Conservation (phyloP, 306 rosid species). For the Fragaria nilgerrensis region DNA sequence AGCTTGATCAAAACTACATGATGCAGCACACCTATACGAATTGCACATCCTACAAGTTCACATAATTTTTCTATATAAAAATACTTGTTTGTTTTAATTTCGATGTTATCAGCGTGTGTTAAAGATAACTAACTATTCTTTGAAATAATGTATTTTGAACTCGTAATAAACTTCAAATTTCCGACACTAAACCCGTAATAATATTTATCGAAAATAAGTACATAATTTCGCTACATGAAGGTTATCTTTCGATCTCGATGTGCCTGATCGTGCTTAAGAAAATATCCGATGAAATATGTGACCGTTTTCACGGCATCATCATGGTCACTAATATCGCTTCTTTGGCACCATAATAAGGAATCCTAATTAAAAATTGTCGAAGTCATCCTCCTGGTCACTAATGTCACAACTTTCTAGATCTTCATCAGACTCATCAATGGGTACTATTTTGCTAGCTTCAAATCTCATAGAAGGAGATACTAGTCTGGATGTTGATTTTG, state of each 20-base stretch:
- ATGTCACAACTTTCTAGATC: slow-evolving; percentile 3
- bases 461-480: slow-evolving; percentile 48
- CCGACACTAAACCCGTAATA: not conserved
- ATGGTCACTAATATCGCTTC: not conserved
- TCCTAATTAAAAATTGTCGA: not conserved
- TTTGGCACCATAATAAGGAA: not conserved
- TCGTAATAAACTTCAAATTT: not conserved
- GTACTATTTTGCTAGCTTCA: slow-evolving; percentile 61
- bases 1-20: not conserved
- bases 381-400: slow-evolving; percentile 47
- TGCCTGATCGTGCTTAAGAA: no score
- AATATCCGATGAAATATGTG: no score
- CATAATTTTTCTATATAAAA: no score
- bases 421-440: slow-evolving; percentile 50
- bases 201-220: no score
- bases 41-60: not conserved
- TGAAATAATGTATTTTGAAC: no score
- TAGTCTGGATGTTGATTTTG: slow-evolving; percentile 45
- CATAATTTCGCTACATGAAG: no score
- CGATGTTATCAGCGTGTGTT: no score
- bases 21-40: not conserved
- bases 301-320: not conserved
- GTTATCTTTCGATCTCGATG: no score
- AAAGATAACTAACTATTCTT: no score
- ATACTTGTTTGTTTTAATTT: no score